Evolutionary conservation across 2,329 filamentous ascomycete species (phyloP).

Genomic region (Xylaria sp.): DNA sequence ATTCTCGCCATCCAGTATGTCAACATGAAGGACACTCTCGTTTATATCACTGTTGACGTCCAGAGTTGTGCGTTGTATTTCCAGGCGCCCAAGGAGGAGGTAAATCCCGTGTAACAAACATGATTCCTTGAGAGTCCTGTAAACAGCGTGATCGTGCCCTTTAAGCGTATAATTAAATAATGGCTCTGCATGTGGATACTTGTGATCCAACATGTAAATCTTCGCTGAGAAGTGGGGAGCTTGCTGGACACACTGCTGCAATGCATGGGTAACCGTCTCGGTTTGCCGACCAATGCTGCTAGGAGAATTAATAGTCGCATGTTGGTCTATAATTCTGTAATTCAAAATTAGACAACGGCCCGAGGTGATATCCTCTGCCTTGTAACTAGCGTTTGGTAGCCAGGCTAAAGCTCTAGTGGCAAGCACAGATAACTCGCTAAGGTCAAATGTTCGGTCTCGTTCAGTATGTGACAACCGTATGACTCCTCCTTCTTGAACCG

Average conservation of each 20-base stretch:
- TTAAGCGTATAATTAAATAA: not conserved
- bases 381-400: not conserved
- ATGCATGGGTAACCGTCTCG: not conserved
- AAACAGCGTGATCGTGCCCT: not conserved
- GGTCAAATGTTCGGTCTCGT: not conserved
- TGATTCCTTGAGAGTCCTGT: not conserved
- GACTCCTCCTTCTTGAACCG: not conserved
- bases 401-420: not conserved
- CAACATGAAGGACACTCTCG: not conserved
- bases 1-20: too few species aligned
- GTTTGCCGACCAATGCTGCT: not conserved
- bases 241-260: not conserved
- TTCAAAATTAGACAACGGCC: not conserved
- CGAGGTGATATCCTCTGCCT: not conserved
- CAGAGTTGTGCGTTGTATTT: not conserved
- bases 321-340: not conserved
- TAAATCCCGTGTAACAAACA: not conserved
- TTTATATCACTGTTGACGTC: not conserved
- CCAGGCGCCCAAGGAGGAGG: not conserved
- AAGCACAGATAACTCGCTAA: not conserved
- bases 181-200: not conserved
- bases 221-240: not conserved
- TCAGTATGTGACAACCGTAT: not conserved
- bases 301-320: not conserved
- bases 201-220: not conserved